Base-by-base conservation (phyloP, 768 basidiomycete species). In the Termitomyces heimii region DNA sequence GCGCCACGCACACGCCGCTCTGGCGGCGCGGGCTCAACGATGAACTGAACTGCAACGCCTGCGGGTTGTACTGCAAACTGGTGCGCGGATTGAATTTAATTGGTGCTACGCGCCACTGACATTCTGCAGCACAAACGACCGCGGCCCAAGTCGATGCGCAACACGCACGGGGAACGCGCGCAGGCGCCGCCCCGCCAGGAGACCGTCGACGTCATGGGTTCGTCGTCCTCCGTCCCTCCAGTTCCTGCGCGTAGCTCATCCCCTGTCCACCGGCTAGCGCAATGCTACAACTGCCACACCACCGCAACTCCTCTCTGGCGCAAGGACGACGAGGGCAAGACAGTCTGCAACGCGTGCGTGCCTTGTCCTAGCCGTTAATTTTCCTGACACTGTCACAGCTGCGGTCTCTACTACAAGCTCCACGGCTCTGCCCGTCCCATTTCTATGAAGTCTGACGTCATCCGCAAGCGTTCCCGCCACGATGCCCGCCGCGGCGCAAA, bases 271-370 rank as follows among this genome's bases (percentile, higher is more conserved):
- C 59, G 70, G 57, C 69, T 77, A 79, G 91, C 90, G 3, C 89
- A 92, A 76, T 94, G 91, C 73, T 92, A 89, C 73, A 93, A 92
- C 66, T 93, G 91, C 74, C 88, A 92, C 66, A 93, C 92, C 24
- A 92, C 89, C 3, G 89, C 90, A 14, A 92, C 91, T 5, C 92
- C 92, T 13, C 81, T 93, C 40, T 93, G 91, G 91, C 81, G 91
- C 60, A 93, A 93, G 71, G 92, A 93, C 63, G 90, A 92, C 63
- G 92, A 92, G 71, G 91, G 91, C 54, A 90, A 90, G 76, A 93
- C 91, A 0, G 89, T 93, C 40, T 93, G 92, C 75, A 93, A 93
- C 65, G 91, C 92, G 87, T 92, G 69, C 16, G 74, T 91, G 86
- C 72, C n/a, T 32, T 44, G 37, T 5, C 10, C 4, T 12, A 43